Evolutionary conservation across 169 alveolate genomes (phyloP).

Genomic region (Eimeria falciformis): DNA sequence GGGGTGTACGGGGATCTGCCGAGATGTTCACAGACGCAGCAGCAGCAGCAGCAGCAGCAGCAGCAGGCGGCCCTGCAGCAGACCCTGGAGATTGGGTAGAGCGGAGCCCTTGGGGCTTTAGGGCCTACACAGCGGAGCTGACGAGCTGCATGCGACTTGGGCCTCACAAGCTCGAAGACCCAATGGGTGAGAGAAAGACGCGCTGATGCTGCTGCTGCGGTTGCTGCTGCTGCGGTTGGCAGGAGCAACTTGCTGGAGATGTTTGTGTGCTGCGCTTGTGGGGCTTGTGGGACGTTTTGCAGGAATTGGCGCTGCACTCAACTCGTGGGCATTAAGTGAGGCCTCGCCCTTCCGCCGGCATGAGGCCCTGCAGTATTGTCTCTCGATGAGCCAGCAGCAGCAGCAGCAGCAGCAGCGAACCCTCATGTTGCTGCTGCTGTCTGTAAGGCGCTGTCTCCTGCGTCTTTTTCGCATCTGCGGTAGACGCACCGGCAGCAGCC

Average conservation of each 20-base stretch:
- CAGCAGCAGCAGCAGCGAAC: conserved; percentile 49
- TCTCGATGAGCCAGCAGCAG: background rate
- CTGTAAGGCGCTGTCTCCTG: conserved; percentile 17
- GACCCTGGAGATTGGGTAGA: conserved; percentile 7
- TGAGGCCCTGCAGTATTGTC: conserved; percentile 9
- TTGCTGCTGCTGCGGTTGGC: background rate
- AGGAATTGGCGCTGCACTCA: background rate
- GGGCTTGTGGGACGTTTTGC: background rate
- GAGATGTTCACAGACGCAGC: background rate
- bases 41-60: conserved; percentile 67
- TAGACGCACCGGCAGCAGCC: conserved; percentile 11
- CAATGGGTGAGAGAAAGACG: too few species aligned
- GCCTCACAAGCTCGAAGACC: background rate
- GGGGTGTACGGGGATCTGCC: background rate
- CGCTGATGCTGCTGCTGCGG: background rate
- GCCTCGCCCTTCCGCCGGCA: background rate
- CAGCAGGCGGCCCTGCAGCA: conserved; percentile 40
- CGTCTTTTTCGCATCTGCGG: conserved; percentile 9
- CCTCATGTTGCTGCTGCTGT: background rate
- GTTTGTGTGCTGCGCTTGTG: background rate
- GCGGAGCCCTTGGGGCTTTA: background rate
- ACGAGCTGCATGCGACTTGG: background rate
- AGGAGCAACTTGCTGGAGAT: background rate
- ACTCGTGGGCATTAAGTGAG: background rate
- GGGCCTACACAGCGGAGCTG: conserved; percentile 16